Evolutionary conservation across 2,329 filamentous ascomycete species (phyloP).

Genomic region (Colletotrichum scovillei): DNA sequence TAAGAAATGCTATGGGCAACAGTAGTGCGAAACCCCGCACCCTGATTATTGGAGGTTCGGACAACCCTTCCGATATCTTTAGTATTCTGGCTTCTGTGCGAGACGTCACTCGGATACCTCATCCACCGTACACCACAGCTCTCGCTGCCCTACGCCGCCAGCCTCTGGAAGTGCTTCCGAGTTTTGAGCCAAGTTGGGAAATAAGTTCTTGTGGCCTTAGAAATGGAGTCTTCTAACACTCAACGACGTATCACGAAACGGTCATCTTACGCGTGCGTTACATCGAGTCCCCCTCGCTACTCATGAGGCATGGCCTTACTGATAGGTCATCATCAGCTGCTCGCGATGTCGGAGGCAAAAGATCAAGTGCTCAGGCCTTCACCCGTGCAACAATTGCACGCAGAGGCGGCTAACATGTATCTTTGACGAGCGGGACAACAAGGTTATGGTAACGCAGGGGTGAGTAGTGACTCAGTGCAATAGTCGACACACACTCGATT

Average conservation of each 20-base stretch:
- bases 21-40: conserved; percentile 15
- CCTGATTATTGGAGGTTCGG: not conserved
- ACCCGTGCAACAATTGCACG: conserved; percentile 31
- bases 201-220: not conserved
- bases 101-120: not conserved
- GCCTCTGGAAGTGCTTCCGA: not conserved
- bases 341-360: conserved; percentile 33
- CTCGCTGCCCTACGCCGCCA: not conserved
- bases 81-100: not conserved
- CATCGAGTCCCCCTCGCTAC: no score
- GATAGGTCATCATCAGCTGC: not conserved
- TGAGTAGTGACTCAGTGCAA: not conserved
- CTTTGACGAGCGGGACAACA: conserved; percentile 30
- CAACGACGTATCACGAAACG: conserved; percentile 27
- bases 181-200: not conserved
- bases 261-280: conserved; percentile 25
- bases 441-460: conserved; percentile 32
- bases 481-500: not conserved
- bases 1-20: no score
- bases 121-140: not conserved
- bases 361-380: conserved; percentile 31
- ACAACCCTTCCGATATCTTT: conserved; percentile 5
- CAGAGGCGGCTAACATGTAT: conserved; percentile 27
- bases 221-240: conserved; percentile 26
- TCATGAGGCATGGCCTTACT: not conserved